Evolutionary conservation across 768 basidiomycete species (phyloP).

Genomic region (Mycena capillaripes): DNA sequence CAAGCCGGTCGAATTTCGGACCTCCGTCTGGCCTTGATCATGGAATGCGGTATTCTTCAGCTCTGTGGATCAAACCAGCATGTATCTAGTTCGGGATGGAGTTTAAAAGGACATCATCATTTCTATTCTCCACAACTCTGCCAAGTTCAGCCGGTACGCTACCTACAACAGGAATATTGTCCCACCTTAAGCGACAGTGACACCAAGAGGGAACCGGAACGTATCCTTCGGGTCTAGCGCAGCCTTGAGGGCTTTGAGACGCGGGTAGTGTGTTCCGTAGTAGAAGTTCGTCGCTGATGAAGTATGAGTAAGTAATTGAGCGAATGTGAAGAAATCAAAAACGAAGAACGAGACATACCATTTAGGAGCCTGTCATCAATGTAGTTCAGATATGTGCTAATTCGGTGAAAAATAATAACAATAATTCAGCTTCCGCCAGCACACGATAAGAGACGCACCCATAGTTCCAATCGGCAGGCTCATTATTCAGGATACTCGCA

Average conservation of each 20-base stretch:
- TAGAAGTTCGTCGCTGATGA: constrained; percentile 22
- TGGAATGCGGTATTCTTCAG: constrained; percentile 10
- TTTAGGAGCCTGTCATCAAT: constrained; percentile 51
- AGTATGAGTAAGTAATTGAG: constrained; percentile 3
- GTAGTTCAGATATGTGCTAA: constrained; percentile 56
- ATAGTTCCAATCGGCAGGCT: constrained; percentile 46
- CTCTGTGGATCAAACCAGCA: constrained; percentile 14
- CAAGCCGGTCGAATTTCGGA: constrained; percentile 20
- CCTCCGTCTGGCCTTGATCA: constrained; percentile 10
- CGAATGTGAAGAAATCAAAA: constrained; percentile 16
- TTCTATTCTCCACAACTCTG: constrained; percentile 26
- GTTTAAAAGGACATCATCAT: constrained; percentile 26
- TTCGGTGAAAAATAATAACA: constrained; percentile 5
- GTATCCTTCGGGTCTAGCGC: constrained; percentile 25
- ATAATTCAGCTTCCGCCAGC: constrained; percentile 8
- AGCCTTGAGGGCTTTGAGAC: constrained; percentile 20
- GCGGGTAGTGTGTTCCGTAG: constrained; percentile 25
- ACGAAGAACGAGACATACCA: constrained; percentile 43
- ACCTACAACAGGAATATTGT: constrained; percentile 23
- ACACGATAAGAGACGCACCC: constrained; percentile 36
- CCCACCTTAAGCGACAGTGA: constrained; percentile 23
- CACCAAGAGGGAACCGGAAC: constrained; percentile 28
- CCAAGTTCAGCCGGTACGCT: constrained; percentile 22
- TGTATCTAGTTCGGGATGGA: constrained; percentile 24
- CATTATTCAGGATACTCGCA: constrained; percentile 43